Percentiles rank a stretch among this genome's conserved stretches.
Evolutionary conservation across 2,329 filamentous ascomycete species (phyloP).

Genomic region (Trichoderma sp.): DNA sequence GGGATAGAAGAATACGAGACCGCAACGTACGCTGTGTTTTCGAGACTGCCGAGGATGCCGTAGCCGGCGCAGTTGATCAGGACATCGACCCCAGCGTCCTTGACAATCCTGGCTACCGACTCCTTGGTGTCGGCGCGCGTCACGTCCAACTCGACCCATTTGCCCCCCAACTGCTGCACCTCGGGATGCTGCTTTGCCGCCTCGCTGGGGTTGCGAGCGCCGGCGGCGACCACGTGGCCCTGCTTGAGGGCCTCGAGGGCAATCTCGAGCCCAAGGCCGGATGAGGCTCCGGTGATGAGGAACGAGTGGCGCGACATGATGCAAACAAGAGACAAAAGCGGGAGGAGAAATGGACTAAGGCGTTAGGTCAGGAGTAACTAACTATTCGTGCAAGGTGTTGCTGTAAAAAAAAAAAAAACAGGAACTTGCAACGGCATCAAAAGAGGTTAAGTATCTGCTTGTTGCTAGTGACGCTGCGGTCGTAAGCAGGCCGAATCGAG

Average conservation of each 20-base stretch:
- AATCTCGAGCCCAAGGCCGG: slow-evolving; percentile 52
- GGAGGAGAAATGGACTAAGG: not conserved
- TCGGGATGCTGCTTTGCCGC: not conserved
- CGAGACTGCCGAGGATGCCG: not conserved
- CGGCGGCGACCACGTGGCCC: slow-evolving; percentile 54
- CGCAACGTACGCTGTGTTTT: not conserved
- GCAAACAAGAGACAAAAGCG: not conserved
- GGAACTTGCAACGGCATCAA: not conserved
- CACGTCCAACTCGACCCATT: not conserved
- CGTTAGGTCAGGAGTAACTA: not conserved
- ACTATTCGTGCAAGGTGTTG: not conserved
- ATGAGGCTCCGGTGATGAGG: slow-evolving; percentile 53
- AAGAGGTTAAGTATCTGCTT: not conserved
- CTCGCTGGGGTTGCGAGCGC: slow-evolving; percentile 45
- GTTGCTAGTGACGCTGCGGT: not conserved
- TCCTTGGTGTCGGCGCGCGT: not conserved
- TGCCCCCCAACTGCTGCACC: not conserved
- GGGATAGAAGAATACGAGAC: not conserved
- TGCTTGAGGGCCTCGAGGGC: slow-evolving; percentile 46
- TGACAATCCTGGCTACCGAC: not conserved
- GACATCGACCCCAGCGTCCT: not conserved
- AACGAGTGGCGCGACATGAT: not conserved
- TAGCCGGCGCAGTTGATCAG: not conserved
- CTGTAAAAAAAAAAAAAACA: not conserved
- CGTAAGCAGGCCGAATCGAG: not conserved